Percentiles rank a stretch among this genome's conserved stretches.
phyloP scores from a whole-genome alignment of 1,139 yeast species.

The Pichia sp. region DNA sequence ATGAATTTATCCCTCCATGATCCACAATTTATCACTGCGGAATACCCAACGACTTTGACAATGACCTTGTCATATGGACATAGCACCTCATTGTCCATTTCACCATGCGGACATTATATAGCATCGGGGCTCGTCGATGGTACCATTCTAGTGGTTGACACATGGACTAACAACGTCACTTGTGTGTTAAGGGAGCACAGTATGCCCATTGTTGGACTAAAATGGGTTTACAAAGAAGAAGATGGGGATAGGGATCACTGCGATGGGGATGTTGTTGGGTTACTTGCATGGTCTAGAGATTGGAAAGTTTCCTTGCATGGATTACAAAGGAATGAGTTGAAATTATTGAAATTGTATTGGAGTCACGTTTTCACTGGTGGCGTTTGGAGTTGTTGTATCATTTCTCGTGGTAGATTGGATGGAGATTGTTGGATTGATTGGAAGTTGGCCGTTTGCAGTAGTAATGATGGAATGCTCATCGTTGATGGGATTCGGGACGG shows the following conservation, averaged over 20 bases:
- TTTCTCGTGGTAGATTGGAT: conserved; percentile 30
- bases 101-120: conserved; percentile 73
- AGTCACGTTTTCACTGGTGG: conserved; percentile 58
- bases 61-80: conserved; percentile 64
- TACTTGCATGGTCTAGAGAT: conserved; percentile 75
- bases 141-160: conserved; percentile 68
- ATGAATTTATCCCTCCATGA: conserved; percentile 87
- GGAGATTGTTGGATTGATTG: conserved; percentile 2
- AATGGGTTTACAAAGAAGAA: conserved; percentile 71
- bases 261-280: conserved; percentile 9
- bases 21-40: conserved; percentile 89
- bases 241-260: background rate
- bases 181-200: conserved; percentile 55
- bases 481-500: conserved; percentile 48
- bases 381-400: conserved; percentile 58
- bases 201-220: conserved; percentile 65
- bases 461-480: conserved; percentile 48
- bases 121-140: conserved; percentile 87
- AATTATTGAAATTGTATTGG: conserved; percentile 28
- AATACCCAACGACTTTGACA: conserved; percentile 78
- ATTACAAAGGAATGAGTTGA: conserved; percentile 38
- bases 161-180: conserved; percentile 57
- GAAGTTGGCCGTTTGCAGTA: conserved; percentile 40
- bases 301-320: conserved; percentile 87
- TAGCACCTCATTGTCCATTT: conserved; percentile 68